Evolutionary conservation across 2,329 filamentous ascomycete species (phyloP).

Genomic region (Alternaria arbusti): DNA sequence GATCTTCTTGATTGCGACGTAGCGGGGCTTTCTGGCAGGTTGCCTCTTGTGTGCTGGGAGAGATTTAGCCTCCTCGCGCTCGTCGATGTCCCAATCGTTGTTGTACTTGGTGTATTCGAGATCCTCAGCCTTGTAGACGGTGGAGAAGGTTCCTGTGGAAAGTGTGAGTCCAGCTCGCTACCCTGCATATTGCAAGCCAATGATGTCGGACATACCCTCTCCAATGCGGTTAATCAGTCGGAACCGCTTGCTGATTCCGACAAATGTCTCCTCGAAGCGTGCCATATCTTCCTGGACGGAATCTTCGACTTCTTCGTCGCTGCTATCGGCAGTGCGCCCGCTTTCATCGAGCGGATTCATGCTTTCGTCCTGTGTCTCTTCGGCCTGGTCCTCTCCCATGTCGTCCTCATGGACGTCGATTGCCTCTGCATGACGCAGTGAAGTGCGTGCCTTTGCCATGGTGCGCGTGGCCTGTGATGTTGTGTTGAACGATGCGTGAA

Average conservation of each 20-base stretch:
- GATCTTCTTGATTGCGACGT: slow-evolving; percentile 98
- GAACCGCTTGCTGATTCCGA: slow-evolving; percentile 82
- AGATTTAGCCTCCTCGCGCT: slow-evolving; percentile 70
- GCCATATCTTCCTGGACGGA: slow-evolving; percentile 84
- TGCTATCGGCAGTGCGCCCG: slow-evolving; percentile 54
- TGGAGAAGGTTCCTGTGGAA: slow-evolving; percentile 86
- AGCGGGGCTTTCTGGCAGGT: slow-evolving; percentile 65
- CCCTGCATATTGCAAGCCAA: slow-evolving; percentile 37
- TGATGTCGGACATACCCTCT: slow-evolving; percentile 68
- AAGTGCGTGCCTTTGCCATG: slow-evolving; percentile 43
- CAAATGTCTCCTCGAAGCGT: slow-evolving; percentile 80
- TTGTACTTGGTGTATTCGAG: slow-evolving; percentile 81
- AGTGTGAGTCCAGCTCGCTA: slow-evolving; percentile 32
- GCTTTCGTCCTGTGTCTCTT: slow-evolving; percentile 55
- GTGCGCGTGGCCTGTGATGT: slow-evolving; percentile 14
- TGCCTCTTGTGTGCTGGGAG: slow-evolving; percentile 68
- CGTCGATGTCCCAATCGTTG: slow-evolving; percentile 84
- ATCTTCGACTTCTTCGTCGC: slow-evolving; percentile 67
- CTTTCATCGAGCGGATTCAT: slow-evolving; percentile 58
- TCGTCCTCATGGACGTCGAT: slow-evolving; percentile 38
- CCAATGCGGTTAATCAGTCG: slow-evolving; percentile 95
- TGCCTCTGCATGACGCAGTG: slow-evolving; percentile 34
- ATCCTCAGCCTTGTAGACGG: slow-evolving; percentile 98
- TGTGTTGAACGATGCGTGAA: slow-evolving; percentile 12
- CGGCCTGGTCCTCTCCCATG: slow-evolving; percentile 46